These are phyloP conservation scores for Vigna hirtella DNA, from an alignment of 306 rosid species.

Conservation along the genomic window DNA sequence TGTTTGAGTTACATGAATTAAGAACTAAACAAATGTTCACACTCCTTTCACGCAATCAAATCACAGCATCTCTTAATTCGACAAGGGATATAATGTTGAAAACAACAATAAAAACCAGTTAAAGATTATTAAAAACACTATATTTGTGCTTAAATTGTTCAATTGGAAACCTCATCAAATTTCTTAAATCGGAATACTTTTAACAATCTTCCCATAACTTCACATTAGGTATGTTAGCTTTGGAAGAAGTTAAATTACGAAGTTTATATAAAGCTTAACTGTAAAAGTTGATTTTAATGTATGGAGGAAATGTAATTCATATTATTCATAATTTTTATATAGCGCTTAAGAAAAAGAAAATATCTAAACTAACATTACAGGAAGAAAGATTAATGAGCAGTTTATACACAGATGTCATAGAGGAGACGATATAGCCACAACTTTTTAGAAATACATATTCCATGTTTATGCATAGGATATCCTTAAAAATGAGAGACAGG, in stretches of 20 bases:
- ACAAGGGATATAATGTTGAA: neutral
- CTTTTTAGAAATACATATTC: slow-evolving; percentile 15
- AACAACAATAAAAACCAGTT: neutral
- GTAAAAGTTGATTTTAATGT: neutral
- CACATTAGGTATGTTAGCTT: too few species aligned
- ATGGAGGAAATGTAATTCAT: too few species aligned
- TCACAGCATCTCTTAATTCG: neutral
- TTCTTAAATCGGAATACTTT: neutral
- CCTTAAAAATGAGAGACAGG: slow-evolving; percentile 35
- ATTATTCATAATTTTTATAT: too few species aligned
- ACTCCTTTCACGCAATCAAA: neutral
- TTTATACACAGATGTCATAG: neutral
- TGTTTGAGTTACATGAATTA: neutral
- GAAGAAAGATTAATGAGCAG: neutral
- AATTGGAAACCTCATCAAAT: slow-evolving; percentile 12
- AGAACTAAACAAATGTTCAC: neutral
- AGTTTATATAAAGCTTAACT: neutral
- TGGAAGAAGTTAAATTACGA: too few species aligned
- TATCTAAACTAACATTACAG: too few species aligned
- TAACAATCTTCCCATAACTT: neutral
- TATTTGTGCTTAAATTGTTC: neutral
- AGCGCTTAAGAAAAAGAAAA: too few species aligned
- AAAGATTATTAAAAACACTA: neutral
- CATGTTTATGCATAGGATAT: slow-evolving; percentile 40
- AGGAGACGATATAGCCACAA: slow-evolving; percentile 33